A percentile compares a stretch with the other conserved stretches of the same genome.
These are phyloP conservation scores for Dactylellina sp. DNA, from an alignment of 2,329 filamentous ascomycete species.

Conservation along the genomic window DNA sequence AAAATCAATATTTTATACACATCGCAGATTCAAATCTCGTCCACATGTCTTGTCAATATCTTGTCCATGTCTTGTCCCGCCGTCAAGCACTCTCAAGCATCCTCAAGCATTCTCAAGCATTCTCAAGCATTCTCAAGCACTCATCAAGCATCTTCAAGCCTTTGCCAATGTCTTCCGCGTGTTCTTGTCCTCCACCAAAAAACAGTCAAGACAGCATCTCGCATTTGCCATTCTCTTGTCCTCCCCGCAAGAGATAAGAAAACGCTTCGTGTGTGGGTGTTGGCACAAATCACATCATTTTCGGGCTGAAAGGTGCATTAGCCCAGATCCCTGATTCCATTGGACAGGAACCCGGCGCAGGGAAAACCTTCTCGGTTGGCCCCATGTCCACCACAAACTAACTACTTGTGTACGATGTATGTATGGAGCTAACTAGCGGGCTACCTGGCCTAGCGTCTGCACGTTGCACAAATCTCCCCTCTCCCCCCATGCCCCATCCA, in stretches of 20 bases:
- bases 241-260: background rate
- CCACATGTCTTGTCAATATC: background rate
- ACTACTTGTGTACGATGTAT: no score
- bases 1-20: no score
- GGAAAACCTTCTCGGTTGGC: conserved; percentile 13
- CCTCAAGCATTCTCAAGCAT: background rate
- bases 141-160: conserved; percentile 34
- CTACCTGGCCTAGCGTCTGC: no score
- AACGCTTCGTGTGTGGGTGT: background rate
- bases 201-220: conserved; percentile 13
- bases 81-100: conserved; percentile 11
- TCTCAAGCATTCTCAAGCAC: conserved; percentile 1
- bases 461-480: conserved; percentile 23
- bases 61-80: conserved; percentile 54
- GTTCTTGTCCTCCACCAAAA: conserved; percentile 27
- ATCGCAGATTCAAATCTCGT: no score
- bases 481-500: conserved; percentile 8
- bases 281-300: conserved; percentile 41
- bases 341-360: background rate
- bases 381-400: no score
- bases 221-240: conserved; percentile 16
- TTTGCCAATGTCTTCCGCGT: conserved; percentile 46
- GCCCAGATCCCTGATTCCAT: no score
- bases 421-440: no score
- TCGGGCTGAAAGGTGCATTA: conserved; percentile 36